Evolutionary conservation across 1,139 yeast species (phyloP).

Genomic region (Hemisphaericaspora subhashii): DNA sequence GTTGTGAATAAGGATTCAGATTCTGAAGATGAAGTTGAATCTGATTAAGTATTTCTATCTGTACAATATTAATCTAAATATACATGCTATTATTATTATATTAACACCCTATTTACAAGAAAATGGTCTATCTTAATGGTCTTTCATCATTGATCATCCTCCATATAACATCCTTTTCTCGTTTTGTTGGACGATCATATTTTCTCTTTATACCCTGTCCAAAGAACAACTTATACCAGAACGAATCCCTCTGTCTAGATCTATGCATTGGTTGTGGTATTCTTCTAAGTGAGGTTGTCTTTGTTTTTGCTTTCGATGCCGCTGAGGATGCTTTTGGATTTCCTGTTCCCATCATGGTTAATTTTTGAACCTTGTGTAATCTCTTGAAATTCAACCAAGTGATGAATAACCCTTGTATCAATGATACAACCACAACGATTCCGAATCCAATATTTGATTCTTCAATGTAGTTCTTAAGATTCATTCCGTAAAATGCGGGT

Average conservation of each 20-base stretch:
- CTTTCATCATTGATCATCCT: conserved; percentile 70
- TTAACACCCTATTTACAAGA: conserved; percentile 6
- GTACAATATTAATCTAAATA: conserved; percentile 1
- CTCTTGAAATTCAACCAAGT: conserved; percentile 47
- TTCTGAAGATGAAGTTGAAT: conserved; percentile 27
- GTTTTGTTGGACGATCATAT: conserved; percentile 38
- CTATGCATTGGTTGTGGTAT: neutral
- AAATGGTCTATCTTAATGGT: conserved; percentile 15
- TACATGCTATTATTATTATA: neutral
- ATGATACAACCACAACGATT: conserved; percentile 51
- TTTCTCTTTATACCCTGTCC: conserved; percentile 25
- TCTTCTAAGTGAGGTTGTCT: neutral
- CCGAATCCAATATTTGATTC: conserved; percentile 69
- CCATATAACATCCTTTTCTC: conserved; percentile 66
- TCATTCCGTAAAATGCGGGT: conserved; percentile 91
- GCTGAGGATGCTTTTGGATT: neutral
- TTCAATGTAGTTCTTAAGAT: conserved; percentile 84
- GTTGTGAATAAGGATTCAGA: conserved; percentile 30
- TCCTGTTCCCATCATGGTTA: conserved; percentile 57
- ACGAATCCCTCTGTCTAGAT: conserved; percentile 14
- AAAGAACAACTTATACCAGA: conserved; percentile 26
- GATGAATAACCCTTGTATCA: conserved; percentile 46
- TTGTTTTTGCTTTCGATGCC: neutral
- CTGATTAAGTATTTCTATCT: conserved; percentile 18
- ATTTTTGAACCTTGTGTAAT: conserved; percentile 55